These are phyloP conservation scores for Corynascus novoguineensis DNA, from an alignment of 495 filamentous ascomycete genomes.

Conservation along the genomic window DNA sequence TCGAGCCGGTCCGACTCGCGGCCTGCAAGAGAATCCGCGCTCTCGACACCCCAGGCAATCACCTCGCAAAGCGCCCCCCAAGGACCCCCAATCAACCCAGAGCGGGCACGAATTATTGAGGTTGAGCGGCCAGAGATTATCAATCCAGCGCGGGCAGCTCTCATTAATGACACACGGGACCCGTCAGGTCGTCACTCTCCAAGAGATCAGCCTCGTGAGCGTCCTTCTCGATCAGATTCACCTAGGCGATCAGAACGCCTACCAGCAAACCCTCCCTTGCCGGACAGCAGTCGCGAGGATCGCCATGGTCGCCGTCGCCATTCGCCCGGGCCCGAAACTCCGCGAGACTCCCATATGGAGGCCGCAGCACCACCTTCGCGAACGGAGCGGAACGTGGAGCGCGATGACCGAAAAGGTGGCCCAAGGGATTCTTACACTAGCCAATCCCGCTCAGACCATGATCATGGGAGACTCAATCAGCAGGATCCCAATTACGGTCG, in stretches of 20 bases:
- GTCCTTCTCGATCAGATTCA: conserved; percentile 44
- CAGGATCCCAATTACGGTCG: conserved; percentile 59
- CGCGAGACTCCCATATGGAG: conserved; percentile 36
- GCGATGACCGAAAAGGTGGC: conserved; percentile 34
- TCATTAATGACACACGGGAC: conserved; percentile 40
- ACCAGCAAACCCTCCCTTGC: conserved; percentile 28
- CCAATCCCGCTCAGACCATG: conserved; percentile 41
- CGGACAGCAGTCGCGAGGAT: conserved; percentile 43
- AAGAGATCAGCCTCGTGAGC: conserved; percentile 40
- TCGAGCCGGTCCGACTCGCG: conserved; percentile 32
- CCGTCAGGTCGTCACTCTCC: conserved; percentile 29
- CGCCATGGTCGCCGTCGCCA: conserved; percentile 37
- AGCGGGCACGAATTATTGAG: conserved; percentile 38
- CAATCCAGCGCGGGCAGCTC: conserved; percentile 54
- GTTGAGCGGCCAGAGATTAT: conserved; percentile 39
- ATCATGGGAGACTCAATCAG: conserved; percentile 52
- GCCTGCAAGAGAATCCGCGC: conserved; percentile 29
- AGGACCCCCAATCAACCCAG: conserved; percentile 41
- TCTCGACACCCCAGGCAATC: conserved; percentile 26
- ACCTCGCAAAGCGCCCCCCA: conserved; percentile 32
- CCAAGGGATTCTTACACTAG: conserved; percentile 29
- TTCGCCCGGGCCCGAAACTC: conserved; percentile 33
- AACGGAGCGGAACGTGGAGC: conserved; percentile 35
- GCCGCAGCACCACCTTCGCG: conserved; percentile 15
- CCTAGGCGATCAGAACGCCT: conserved; percentile 44